These are phyloP conservation scores for Nematocida sp. DNA, from an alignment of 371 early-diverging fungal genomes.

Conservation along the genomic window DNA sequence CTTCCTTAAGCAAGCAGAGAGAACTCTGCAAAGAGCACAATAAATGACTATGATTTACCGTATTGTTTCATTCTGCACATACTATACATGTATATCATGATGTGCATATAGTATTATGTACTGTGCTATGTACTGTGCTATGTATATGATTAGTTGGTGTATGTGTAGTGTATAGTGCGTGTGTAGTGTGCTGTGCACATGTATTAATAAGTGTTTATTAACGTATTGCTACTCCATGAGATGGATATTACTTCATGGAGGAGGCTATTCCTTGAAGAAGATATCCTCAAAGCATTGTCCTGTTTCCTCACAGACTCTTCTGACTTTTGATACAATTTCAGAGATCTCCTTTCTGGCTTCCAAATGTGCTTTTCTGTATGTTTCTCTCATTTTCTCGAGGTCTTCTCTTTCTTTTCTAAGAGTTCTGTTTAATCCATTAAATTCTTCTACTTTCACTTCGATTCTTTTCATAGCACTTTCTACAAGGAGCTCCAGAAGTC, in stretches of 20 bases:
- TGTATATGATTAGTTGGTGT: no score
- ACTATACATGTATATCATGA: no score
- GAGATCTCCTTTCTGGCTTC: conserved; percentile 49
- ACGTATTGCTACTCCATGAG: no score
- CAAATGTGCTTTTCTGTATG: conserved; percentile 53
- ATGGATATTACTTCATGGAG: neutral
- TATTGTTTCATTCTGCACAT: no score
- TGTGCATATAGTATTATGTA: no score
- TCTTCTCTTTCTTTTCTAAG: conserved; percentile 61
- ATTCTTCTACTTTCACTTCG: conserved; percentile 57
- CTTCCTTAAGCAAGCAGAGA: conserved; percentile 73
- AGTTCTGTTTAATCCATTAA: conserved; percentile 50
- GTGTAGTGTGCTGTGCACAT: no score
- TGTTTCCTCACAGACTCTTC: conserved; percentile 45
- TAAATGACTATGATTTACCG: no score
- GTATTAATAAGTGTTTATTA: no score
- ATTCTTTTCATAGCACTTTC: conserved; percentile 62
- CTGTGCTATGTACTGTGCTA: no score
- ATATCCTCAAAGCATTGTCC: conserved; percentile 49
- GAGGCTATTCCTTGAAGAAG: conserved; percentile 29
- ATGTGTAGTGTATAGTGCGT: no score
- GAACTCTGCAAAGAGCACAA: no score
- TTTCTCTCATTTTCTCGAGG: conserved; percentile 52
- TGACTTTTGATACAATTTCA: conserved; percentile 45
- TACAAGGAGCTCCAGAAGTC: conserved; percentile 54